A percentile compares a stretch with the other conserved stretches of the same genome.
Conservation (phyloP, 176 grass and related monocot species). For the Pharus latifolius region DNA sequence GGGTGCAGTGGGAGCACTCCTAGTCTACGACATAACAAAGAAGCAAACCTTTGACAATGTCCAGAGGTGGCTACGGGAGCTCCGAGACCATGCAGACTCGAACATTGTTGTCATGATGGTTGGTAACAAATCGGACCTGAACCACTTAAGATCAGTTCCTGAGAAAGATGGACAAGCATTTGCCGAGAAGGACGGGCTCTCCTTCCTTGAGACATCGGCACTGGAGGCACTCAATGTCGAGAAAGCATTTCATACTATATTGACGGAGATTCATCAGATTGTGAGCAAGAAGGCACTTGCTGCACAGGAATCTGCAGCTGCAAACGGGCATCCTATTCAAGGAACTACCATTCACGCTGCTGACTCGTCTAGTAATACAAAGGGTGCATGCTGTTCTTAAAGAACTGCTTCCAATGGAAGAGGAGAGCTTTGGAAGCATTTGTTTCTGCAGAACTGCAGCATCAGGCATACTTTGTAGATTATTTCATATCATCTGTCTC, state of each 20-base stretch:
- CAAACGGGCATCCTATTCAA: slow-evolving; percentile 17
- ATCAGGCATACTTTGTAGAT: slow-evolving; percentile 19
- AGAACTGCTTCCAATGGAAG: background rate
- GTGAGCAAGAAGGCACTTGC: slow-evolving; percentile 61
- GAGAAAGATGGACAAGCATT: slow-evolving; percentile 40
- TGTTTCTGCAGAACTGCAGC: background rate
- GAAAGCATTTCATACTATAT: slow-evolving; percentile 47
- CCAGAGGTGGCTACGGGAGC: slow-evolving; percentile 57
- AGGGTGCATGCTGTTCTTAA: slow-evolving; percentile 42
- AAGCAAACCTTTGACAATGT: slow-evolving; percentile 50
- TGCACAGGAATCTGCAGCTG: slow-evolving; percentile 29
- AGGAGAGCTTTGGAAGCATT: background rate
- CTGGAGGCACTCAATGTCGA: slow-evolving; percentile 49
- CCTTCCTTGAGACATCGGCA: slow-evolving; percentile 61
- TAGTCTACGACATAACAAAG: slow-evolving; percentile 62
- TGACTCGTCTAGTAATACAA: slow-evolving; percentile 22
- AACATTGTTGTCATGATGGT: slow-evolving; percentile 59
- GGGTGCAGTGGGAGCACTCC: slow-evolving; percentile 43
- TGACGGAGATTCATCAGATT: slow-evolving; percentile 56
- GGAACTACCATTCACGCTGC: slow-evolving; percentile 40
- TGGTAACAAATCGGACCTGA: slow-evolving; percentile 51
- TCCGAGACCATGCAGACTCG: slow-evolving; percentile 50
- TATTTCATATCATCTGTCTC: background rate
- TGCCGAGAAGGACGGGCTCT: slow-evolving; percentile 43
- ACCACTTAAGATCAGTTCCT: slow-evolving; percentile 38